Evolutionary conservation across 371 early-diverging fungal genomes (phyloP).

Genomic region (Saksenaea vasiformis): DNA sequence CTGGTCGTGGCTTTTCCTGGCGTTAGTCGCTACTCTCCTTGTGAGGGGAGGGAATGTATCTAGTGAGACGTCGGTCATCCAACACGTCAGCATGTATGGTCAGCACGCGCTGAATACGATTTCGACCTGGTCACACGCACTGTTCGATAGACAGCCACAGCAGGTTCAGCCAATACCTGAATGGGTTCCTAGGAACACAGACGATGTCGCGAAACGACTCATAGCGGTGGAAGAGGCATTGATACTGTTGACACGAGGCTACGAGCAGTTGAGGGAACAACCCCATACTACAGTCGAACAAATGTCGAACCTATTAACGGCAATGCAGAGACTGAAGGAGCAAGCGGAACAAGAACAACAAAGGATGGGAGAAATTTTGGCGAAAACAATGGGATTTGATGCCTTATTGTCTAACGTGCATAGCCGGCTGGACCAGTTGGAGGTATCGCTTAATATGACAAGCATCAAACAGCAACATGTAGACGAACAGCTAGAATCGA

Average conservation of each 20-base stretch:
- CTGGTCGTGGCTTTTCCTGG: not conserved
- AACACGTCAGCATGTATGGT: too few species aligned
- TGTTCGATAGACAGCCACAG: not conserved
- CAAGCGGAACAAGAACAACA: not conserved
- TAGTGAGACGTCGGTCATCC: too few species aligned
- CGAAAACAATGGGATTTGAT: not conserved
- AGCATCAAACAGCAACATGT: not conserved
- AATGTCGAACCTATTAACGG: not conserved
- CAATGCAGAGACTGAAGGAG: not conserved
- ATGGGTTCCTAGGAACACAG: not conserved
- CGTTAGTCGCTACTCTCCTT: not conserved
- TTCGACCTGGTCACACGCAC: not conserved
- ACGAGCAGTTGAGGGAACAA: not conserved
- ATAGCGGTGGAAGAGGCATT: not conserved
- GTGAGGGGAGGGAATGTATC: not conserved
- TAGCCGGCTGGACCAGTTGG: not conserved
- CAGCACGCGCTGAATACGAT: not conserved
- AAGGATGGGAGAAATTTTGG: not conserved
- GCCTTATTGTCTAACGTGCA: not conserved
- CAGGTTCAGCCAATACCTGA: not conserved
- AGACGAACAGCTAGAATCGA: not conserved
- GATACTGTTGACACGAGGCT: not conserved
- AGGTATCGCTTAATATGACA: not conserved
- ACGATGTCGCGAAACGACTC: not conserved
- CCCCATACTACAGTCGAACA: not conserved